These are phyloP conservation scores for Saccharum officinarum DNA, from an alignment of 176 grass and related monocot species.

Conservation along the genomic window DNA sequence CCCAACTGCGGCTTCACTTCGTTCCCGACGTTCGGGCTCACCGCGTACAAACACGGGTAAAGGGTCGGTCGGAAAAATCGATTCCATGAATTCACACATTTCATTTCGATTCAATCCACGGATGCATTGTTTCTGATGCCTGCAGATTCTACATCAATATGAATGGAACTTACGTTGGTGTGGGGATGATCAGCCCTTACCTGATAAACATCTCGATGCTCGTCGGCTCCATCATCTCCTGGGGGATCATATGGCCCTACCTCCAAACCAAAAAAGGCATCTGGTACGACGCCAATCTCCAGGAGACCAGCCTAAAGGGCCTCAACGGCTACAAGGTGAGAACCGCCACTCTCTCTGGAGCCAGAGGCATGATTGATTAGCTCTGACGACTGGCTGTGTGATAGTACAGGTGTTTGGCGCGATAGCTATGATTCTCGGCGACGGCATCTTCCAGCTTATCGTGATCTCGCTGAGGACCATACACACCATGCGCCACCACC, in stretches of 20 bases:
- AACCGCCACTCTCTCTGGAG: not conserved
- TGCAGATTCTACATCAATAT: constrained; percentile 75
- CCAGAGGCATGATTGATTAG: too few relatives aligned
- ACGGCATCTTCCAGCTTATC: constrained; percentile 71
- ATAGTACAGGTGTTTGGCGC: constrained; percentile 52
- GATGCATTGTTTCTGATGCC: not conserved
- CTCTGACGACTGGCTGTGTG: too few relatives aligned
- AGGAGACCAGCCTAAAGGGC: constrained; percentile 52
- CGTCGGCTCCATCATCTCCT: constrained; percentile 63
- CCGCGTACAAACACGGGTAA: constrained; percentile 56
- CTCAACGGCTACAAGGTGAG: constrained; percentile 68
- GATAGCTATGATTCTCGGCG: constrained; percentile 62
- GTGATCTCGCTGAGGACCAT: constrained; percentile 50
- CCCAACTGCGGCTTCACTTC: constrained; percentile 58
- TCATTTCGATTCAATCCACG: not conserved
- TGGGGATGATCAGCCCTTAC: constrained; percentile 82
- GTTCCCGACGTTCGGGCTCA: constrained; percentile 69
- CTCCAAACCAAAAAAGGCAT: constrained; percentile 51
- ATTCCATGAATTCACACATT: not conserved
- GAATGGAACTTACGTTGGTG: constrained; percentile 57
- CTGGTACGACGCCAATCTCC: constrained; percentile 63
- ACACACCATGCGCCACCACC: constrained; percentile 48
- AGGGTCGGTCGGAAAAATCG: not conserved
- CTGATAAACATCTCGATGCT: constrained; percentile 81
- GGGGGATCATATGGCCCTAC: constrained; percentile 74